Evolutionary conservation across 2,329 filamentous ascomycete genomes (phyloP).

Genomic region (Penicillium brasilianum): DNA sequence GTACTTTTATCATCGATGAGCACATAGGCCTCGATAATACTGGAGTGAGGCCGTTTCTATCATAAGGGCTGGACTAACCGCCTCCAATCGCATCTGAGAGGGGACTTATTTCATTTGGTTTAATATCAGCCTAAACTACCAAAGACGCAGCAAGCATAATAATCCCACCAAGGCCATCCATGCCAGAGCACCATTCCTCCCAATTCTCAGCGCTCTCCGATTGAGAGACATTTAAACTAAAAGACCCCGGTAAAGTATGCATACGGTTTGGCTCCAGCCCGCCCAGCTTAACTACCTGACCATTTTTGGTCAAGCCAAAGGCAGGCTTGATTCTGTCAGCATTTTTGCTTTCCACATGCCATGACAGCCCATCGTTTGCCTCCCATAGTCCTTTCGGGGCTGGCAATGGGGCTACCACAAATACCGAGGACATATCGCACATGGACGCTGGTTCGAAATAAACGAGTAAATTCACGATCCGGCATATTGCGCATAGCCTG

Average conservation of each 20-base stretch:
- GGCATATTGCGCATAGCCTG: conserved; percentile 49
- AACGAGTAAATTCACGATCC: conserved; percentile 50
- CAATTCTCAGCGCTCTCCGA: conserved; percentile 39
- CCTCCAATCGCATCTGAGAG: neutral
- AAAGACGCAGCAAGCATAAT: conserved; percentile 53
- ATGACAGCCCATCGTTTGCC: conserved; percentile 42
- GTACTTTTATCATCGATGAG: conserved; percentile 14
- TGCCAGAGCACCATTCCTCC: conserved; percentile 54
- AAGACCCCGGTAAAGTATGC: neutral
- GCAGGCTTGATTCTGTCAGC: conserved; percentile 17
- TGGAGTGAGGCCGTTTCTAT: neutral
- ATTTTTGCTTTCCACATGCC: conserved; percentile 41
- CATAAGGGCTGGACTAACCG: neutral
- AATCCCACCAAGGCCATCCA: conserved; percentile 53
- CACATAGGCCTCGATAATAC: neutral
- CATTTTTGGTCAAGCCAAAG: conserved; percentile 11
- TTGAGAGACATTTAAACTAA: conserved; percentile 17
- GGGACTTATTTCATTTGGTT: neutral
- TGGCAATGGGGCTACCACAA: conserved; percentile 52
- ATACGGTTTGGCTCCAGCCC: neutral
- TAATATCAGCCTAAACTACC: conserved; percentile 1
- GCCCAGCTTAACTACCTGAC: conserved; percentile 8
- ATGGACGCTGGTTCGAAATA: conserved; percentile 49
- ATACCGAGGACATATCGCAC: conserved; percentile 43
- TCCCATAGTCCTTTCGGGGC: conserved; percentile 53